Conservation (phyloP, 2,329 filamentous ascomycete species). For the Aspergillus sojae region DNA sequence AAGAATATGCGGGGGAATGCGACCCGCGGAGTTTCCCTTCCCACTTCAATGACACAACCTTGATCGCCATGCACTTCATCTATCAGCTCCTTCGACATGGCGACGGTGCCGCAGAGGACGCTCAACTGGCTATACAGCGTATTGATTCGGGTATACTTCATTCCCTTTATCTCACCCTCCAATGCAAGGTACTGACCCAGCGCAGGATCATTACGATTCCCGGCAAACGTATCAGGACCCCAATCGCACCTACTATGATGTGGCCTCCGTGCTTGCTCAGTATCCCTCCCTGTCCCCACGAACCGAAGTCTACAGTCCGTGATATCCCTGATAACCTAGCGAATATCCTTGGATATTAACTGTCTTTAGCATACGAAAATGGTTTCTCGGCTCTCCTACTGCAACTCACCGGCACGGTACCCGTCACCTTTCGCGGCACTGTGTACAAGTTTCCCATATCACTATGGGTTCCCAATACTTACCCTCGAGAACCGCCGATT, state of each 20-base stretch:
- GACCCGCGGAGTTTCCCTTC: background rate
- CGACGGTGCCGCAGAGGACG: conserved; percentile 81
- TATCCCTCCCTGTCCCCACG: conserved; percentile 79
- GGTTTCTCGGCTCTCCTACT: conserved; percentile 84
- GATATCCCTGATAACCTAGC: background rate
- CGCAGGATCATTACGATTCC: conserved; percentile 41
- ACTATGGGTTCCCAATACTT: conserved; percentile 90
- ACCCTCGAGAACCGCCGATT: conserved; percentile 82
- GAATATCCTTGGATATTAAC: background rate
- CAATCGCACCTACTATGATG: conserved; percentile 88
- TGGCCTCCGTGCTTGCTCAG: conserved; percentile 77
- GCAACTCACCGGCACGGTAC: conserved; percentile 82
- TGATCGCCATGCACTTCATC: conserved; percentile 3
- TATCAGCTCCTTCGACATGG: conserved; percentile 42
- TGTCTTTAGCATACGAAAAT: conserved; percentile 75
- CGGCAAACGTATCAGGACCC: conserved; percentile 88
- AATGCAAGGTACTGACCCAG: background rate
- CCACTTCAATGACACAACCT: background rate
- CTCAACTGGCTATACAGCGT: conserved; percentile 96
- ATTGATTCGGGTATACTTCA: conserved; percentile 67
- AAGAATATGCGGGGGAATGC: conserved; percentile 20
- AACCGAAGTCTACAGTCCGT: conserved; percentile 92
- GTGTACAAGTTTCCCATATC: conserved; percentile 90
- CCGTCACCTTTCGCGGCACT: conserved; percentile 85
- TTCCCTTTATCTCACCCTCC: background rate